Base-by-base conservation (phyloP, 2,329 filamentous ascomycete species). In the Ceratocystis harringtonii region DNA sequence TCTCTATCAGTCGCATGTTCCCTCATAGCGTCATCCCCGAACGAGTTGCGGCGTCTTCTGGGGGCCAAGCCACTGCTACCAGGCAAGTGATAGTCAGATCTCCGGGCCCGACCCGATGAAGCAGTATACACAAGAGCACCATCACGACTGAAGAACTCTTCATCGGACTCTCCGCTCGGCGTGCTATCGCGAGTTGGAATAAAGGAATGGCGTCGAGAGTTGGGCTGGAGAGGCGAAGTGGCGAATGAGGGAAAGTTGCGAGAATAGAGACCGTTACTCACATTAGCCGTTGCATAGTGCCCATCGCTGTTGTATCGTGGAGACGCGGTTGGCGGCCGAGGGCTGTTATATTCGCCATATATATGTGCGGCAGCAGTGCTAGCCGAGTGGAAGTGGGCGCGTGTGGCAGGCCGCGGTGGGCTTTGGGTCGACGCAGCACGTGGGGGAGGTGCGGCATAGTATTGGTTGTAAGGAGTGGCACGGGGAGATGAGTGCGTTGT, bases 211-310 rank as follows among this genome's bases (percentile, higher is more conserved):
- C 80, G 80, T 71, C 81, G 80, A 74, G 82, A 79, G 75, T 75
- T 57, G 70, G 70, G 69, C 69, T 74, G 75, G 72, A 70, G 69
- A 69, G 75, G 75, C 72, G 75, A 75, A 72, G 74, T 76, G 70
- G 77, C 75, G 72, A 64, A 64, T 48, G 65, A 79, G 74, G 76
- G 79, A 75, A 75, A 72, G 75, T 80, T 80, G 71, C 75, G 75
- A 72, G 75, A 71, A 71, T 74, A 75, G 74, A 74, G 75, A 74
- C 76, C 75, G 73, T 72, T 74, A 84, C 82, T 84, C 82, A 84
- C 82, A 84, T 84, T 82, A 77, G 80, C 81, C 76, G 82, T 84
- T 76, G 80, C 81, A 78, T 84, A 84, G 72, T 82, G 77, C 74
- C 82, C 82, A 72, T 78, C 79, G 78, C 81, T 84, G 73, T 80